Percentiles rank a stretch among this genome's conserved stretches.
Conservation (phyloP, 176 grass and related monocot species). For the Stipa capillata region DNA sequence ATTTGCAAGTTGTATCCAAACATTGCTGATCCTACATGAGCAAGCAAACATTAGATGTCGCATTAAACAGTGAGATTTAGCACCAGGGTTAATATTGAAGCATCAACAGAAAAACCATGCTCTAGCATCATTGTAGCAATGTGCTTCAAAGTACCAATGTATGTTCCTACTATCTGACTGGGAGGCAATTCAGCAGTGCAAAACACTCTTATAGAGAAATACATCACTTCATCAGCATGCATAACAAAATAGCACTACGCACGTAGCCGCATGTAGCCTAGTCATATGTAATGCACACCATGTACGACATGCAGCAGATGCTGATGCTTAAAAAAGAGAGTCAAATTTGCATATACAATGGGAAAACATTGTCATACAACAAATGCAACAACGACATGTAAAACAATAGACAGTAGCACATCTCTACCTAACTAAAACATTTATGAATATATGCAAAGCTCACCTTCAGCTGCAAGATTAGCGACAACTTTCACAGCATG, state of each 20-base stretch:
- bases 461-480: slow-evolving; percentile 98
- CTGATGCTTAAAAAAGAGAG: slow-evolving; percentile 12
- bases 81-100: not conserved
- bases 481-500: slow-evolving; percentile 99
- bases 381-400: not conserved
- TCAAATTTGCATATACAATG: not conserved
- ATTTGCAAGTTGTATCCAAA: not conserved
- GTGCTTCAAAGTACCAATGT: not conserved
- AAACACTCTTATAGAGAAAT: not conserved
- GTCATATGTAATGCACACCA: not conserved
- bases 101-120: not conserved
- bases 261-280: not conserved
- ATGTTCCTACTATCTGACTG: not conserved
- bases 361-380: not conserved
- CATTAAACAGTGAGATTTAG: not conserved
- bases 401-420: not conserved
- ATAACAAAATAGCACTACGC: not conserved
- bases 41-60: not conserved
- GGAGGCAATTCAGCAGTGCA: not conserved
- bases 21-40: not conserved
- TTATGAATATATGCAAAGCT: slow-evolving; percentile 5
- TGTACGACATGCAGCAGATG: not conserved
- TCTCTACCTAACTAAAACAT: not conserved
- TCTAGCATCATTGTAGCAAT: not conserved
- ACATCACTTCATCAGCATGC: not conserved